Percentiles rank a stretch among this genome's conserved stretches.
Conservation (phyloP, 305 asterid genomes). For the Fraxinus albicans region DNA sequence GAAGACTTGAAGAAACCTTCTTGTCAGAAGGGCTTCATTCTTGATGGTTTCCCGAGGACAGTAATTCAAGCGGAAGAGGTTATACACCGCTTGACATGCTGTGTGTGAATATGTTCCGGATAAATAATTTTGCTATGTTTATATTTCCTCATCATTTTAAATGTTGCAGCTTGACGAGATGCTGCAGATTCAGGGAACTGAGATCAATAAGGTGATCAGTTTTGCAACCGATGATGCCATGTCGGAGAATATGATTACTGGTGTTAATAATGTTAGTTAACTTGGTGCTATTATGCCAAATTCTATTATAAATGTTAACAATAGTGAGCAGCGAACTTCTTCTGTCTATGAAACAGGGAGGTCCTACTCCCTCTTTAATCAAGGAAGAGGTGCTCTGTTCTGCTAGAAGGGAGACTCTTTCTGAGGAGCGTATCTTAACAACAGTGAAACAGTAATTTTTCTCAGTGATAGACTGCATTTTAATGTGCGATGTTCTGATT, state of each 20-base stretch:
- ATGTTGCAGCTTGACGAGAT: conserved; percentile 67
- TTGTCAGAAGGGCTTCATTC: conserved; percentile 86
- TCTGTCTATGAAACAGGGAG: not conserved
- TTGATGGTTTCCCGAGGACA: conserved; percentile 92
- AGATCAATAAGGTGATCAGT: conserved; percentile 85
- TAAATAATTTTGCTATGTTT: not conserved
- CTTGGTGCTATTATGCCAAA: not conserved
- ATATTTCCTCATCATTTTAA: not conserved
- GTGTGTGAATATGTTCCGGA: not conserved
- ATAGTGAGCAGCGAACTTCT: not conserved
- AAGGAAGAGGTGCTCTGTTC: not conserved
- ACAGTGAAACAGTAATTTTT: not conserved
- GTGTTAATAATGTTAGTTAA: conserved; percentile 57
- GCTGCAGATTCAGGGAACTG: conserved; percentile 78
- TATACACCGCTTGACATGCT: not conserved
- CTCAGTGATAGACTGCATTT: not conserved
- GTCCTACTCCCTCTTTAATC: not conserved
- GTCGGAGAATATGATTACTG: conserved; percentile 78
- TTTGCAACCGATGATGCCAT: conserved; percentile 76
- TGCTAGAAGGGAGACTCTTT: not conserved
- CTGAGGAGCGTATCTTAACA: not conserved
- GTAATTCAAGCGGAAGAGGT: conserved; percentile 87
- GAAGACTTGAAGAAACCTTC: conserved; percentile 85
- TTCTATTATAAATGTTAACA: not conserved
- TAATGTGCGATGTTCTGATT: not conserved